Base-by-base conservation (phyloP, 257 asterid genomes). In the Solanum pinnatisectum region DNA sequence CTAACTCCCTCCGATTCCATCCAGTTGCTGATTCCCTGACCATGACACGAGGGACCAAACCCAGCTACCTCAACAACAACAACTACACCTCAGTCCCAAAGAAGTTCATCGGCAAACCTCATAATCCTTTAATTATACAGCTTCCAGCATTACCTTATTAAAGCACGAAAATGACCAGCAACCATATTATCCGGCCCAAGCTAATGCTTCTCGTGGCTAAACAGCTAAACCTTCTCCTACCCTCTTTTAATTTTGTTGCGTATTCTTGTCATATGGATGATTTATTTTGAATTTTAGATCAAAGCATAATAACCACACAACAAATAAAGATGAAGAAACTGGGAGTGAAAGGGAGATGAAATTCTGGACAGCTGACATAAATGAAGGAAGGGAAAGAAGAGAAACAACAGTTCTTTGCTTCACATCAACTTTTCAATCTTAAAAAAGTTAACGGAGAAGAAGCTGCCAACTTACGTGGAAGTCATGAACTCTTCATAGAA, bases 401-500 rank as follows among this genome's bases (percentile, higher is more conserved):
- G 67, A 70, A 68, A 30, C 20, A 46, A 4, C 3, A 86, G 42
- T 81, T 81, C 30, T 81, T 9, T 30, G 68, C 63, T 81, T 18
- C 39, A 49, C 2, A 42, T 16, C 70, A 46, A 49, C 70, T 46
- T 82, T 82, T 30, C 30, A 49, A 49, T 82, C 42, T 82, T 49
- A 49, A 49, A 49, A 46, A 82, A 18, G 44, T 82, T 46, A 82
- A 5, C 22, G 6, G 30, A 82, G 70, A 30, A 82, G 44, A 49
- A 32, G 85, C 25, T 10, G 85, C 44, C 44, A 70, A 92, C 99
- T 97, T 92, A 97, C 99, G 99, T 97, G 89, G 99, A 97, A 78
- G 99, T 95, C 98, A 97, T 97, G 93, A 93, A 97, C 91, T 96
- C 99, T 91, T 96, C 99, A 91, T 92, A 87, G 92, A 91, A 88